Base-by-base conservation (phyloP, 2,329 filamentous ascomycete genomes). In the Dactylellina sp. region DNA sequence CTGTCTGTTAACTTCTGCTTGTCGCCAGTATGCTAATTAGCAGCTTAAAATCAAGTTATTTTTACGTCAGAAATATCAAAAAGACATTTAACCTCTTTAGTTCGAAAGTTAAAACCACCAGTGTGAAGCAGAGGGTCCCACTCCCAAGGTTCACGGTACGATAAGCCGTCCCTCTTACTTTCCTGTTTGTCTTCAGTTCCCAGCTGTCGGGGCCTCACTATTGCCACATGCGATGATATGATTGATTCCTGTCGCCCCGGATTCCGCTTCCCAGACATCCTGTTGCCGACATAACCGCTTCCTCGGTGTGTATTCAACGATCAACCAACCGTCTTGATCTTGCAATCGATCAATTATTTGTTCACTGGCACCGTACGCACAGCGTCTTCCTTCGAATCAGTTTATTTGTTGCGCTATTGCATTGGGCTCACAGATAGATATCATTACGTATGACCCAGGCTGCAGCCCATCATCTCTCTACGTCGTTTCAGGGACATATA, bases 81-180 rank as follows among this genome's bases (percentile, higher is more conserved):
- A n/a, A 42, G 3, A 6, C 20, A 44, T 28, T 46, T 46, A 22
- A 32, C 28, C 28, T 32, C 28, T 32, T 32, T 32, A 9, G 28
- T 9, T 32, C 39, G 39, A 62, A 52, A 37, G 61, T 62, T 66
- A 25, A 62, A 37, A 22, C 37, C 52, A 25, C 50, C 39, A 24
- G 52, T 65, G 49, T 56, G 59, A 72, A 65, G 49, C 20, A 55
- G 50, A 47, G 52, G 53, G 70, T 65, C 56, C 70, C 70, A 66
- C 70, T 66, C 61, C 70, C 70, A 74, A 74, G 70, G 70, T 74
- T 74, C 61, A 66, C 61, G 61, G 56, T 74, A 55, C 70, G 70
- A 74, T 62, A 66, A 61, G 61, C 61, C 49, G 55, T 74, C 68
- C 55, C 47, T 56, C 49, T 57, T 52, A 53, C 52, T 66, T 74